Conservation (phyloP, 2,329 filamentous ascomycete species). For the Phyllosticta capitalensis region DNA sequence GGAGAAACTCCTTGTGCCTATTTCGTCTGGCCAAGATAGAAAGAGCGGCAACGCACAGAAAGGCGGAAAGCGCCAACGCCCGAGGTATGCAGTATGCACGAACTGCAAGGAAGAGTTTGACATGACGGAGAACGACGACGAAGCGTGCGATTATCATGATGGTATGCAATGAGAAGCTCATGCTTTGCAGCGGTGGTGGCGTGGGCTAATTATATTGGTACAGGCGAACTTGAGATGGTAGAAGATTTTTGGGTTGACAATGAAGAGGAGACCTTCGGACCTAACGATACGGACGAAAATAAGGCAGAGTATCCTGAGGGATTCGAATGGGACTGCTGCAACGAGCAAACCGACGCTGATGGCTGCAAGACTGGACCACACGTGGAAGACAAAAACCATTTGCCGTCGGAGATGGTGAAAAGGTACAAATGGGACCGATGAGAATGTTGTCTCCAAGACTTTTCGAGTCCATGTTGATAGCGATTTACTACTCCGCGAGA, state of each 20-base stretch:
- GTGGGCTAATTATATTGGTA: too few species aligned
- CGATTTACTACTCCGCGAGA: too few species aligned
- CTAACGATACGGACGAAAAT: constrained; percentile 14
- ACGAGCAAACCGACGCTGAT: constrained; percentile 10
- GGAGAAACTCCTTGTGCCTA: neutral
- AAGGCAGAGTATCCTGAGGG: constrained; percentile 19
- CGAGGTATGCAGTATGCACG: neutral
- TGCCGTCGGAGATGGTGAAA: neutral
- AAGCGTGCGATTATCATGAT: neutral
- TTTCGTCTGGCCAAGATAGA: too few species aligned
- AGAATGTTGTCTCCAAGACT: too few species aligned
- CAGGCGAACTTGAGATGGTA: neutral
- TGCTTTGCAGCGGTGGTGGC: too few species aligned
- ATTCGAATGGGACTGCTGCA: constrained; percentile 24
- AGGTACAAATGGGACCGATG: neutral
- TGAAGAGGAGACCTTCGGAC: constrained; percentile 15
- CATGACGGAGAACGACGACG: neutral
- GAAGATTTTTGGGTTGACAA: constrained; percentile 11
- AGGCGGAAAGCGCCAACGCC: neutral
- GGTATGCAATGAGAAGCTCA: constrained; percentile 3
- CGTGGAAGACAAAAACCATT: neutral
- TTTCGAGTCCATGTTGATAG: too few species aligned
- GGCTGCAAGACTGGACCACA: constrained; percentile 12
- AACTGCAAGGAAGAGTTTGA: neutral
- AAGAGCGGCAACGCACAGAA: too few species aligned